Conservation (phyloP, 768 basidiomycete species). For the Rhizopogon vesiculosus region DNA sequence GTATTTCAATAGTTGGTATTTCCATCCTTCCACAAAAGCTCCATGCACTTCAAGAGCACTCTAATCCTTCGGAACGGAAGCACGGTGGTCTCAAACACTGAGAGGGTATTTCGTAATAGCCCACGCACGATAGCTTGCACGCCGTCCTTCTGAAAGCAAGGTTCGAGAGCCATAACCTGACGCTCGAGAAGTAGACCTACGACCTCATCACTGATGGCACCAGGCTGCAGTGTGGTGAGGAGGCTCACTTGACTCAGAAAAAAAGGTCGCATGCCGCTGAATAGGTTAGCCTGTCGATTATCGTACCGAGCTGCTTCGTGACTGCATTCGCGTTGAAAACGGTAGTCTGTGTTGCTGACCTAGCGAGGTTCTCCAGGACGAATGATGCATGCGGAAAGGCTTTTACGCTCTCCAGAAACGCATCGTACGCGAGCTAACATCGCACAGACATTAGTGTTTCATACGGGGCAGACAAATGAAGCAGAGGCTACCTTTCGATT, state of each 20-base stretch:
- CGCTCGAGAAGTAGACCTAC: slow-evolving; percentile 56
- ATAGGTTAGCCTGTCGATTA: slow-evolving; percentile 66
- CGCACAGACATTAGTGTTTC: not conserved
- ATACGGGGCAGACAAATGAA: slow-evolving; percentile 4
- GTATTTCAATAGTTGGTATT: slow-evolving; percentile 18
- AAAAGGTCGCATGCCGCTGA: slow-evolving; percentile 66
- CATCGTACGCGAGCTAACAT: slow-evolving; percentile 54
- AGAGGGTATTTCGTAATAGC: slow-evolving; percentile 46
- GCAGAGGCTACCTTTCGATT: slow-evolving; percentile 58
- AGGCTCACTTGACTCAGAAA: slow-evolving; percentile 34
- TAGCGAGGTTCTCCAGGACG: not conserved
- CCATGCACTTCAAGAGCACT: slow-evolving; percentile 49
- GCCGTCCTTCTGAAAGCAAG: slow-evolving; percentile 53
- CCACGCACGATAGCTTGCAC: slow-evolving; percentile 34
- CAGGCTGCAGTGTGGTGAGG: not conserved
- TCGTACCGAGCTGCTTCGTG: slow-evolving; percentile 50
- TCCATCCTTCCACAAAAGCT: slow-evolving; percentile 32
- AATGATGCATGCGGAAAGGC: slow-evolving; percentile 45
- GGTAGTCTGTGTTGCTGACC: slow-evolving; percentile 3
- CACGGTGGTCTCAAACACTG: slow-evolving; percentile 40
- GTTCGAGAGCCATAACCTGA: slow-evolving; percentile 54
- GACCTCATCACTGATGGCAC: slow-evolving; percentile 18
- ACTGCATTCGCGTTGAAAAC: slow-evolving; percentile 35
- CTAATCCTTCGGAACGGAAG: slow-evolving; percentile 60
- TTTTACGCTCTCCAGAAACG: slow-evolving; percentile 46